Percentiles rank a stretch among this genome's conserved stretches.
phyloP scores from a whole-genome alignment of 148 eudicot genomes.

The Camellia lanceoleosa region DNA sequence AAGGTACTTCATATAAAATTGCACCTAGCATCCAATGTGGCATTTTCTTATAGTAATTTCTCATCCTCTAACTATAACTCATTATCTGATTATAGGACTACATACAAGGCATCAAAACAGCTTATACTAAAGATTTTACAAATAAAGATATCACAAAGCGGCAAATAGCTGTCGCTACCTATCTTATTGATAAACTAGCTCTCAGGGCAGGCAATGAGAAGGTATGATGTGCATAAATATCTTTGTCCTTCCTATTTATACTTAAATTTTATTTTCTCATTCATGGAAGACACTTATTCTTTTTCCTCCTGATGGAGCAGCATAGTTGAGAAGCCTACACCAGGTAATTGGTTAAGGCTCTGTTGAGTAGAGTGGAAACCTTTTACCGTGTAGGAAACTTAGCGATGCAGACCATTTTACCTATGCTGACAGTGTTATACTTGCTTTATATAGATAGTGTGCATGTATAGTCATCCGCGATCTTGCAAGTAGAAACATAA shows the following conservation, averaged over 20 bases:
- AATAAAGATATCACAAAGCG: conserved; percentile 62
- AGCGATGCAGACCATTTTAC: background rate
- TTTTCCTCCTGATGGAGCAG: background rate
- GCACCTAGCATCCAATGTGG: conserved; percentile 7
- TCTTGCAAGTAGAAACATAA: background rate
- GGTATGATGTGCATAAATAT: conserved; percentile 36
- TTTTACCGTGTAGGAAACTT: background rate
- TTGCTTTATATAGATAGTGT: background rate
- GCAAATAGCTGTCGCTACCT: conserved; percentile 97
- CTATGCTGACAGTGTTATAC: background rate
- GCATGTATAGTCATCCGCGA: background rate
- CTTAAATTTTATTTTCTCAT: conserved; percentile 1
- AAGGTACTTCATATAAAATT: conserved; percentile 45
- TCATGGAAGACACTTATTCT: background rate
- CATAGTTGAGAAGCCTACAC: background rate
- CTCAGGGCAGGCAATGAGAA: conserved; percentile 99
- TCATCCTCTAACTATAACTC: background rate
- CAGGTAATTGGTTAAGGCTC: background rate
- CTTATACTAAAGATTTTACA: conserved; percentile 71
- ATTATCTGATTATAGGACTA: conserved; percentile 53
- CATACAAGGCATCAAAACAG: conserved; percentile 69
- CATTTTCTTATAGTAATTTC: background rate
- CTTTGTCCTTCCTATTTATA: background rate
- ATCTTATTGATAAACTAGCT: conserved; percentile 93
- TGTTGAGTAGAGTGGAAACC: background rate